A percentile compares a stretch with the other conserved stretches of the same genome.
phyloP scores from a whole-genome alignment of 371 early-diverging fungal species.

The Nematocida sp. region DNA sequence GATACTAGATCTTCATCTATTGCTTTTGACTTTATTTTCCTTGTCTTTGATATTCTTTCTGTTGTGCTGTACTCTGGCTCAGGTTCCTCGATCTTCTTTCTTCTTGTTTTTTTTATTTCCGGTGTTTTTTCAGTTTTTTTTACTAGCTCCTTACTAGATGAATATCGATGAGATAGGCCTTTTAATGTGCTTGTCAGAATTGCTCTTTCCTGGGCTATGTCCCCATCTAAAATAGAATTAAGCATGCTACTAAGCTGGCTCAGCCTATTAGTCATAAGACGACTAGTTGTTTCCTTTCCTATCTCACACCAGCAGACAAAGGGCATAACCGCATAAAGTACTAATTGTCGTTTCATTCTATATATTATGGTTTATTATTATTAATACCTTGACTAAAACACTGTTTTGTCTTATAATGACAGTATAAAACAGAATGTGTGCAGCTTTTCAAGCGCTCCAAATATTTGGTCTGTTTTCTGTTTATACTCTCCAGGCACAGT shows the following conservation, averaged over 20 bases:
- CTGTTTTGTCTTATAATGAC: conserved; percentile 14
- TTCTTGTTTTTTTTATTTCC: neutral
- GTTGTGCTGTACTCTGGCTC: neutral
- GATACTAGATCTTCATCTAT: neutral
- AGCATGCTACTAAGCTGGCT: neutral
- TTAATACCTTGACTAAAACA: conserved; percentile 20
- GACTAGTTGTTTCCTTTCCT: conserved; percentile 1
- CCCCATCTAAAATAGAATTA: neutral
- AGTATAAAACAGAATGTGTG: conserved; percentile 45
- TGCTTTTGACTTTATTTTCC: neutral
- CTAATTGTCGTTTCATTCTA: conserved; percentile 1
- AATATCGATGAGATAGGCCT: neutral
- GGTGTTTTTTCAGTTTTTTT: neutral
- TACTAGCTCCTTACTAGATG: neutral
- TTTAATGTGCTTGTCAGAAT: conserved; percentile 1
- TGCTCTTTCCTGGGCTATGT: neutral
- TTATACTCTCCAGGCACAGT: conserved; percentile 15
- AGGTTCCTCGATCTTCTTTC: neutral
- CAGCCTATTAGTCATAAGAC: conserved; percentile 3
- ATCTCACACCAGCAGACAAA: conserved; percentile 2
- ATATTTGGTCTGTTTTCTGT: conserved; percentile 26
- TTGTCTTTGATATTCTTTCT: neutral
- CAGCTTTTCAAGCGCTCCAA: conserved; percentile 13
- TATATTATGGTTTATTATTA: conserved; percentile 22
- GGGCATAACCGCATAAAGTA: neutral